Base-by-base conservation (phyloP, 176 grass and related monocot genomes). In the Tillandsia leiboldiana region DNA sequence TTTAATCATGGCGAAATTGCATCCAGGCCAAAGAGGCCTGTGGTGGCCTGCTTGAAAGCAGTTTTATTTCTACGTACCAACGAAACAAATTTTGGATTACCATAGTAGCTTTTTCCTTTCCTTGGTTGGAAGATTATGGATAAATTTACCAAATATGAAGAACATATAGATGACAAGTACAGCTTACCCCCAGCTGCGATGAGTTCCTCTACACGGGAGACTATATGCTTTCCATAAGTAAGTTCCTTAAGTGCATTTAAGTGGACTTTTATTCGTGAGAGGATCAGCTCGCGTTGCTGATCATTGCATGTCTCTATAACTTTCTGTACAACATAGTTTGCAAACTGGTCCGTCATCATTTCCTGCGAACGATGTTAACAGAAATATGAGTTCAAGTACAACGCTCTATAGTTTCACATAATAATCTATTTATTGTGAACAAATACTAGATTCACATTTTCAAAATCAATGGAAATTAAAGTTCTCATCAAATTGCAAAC, bases 301-400 rank as follows among this genome's bases (percentile, higher is more conserved):
- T 53, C 26, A 1, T 49, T 33, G 0, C 70, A 22, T 4, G 72
- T 72, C 3, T 81, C 75, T 0, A 79, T 12, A 1, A 78, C 69
- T 50, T 69, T 75, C 67, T 87, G 79, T 13, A 82, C 28, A 22
- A 87, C 71, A 53, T 53, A 62, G 26, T 82, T 79, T 13, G 48
- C 84, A 51, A 72, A 75, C 58, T 63, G 10, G 66, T 79, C n/a
- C 49, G 65, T 51, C 66, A 82, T 78, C 79, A 87, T 73, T n/a
- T 13, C 50, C 84, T 87, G 71, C 65, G 56, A 26, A 52, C 29
- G 8, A 33, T 0, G 11, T 49, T 10, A 12, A 29, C 27, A 23
- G 26, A 51, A 62, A 14, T 49, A 53, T 42, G 33, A 42, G 33
- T 42, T 42, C 33, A 42, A 42, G 3, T 42, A 42, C 5, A 42